A percentile compares a stretch with the other conserved stretches of the same genome.
phyloP scores from a whole-genome alignment of 495 filamentous ascomycete species.

The Podospora pseudocomata region DNA sequence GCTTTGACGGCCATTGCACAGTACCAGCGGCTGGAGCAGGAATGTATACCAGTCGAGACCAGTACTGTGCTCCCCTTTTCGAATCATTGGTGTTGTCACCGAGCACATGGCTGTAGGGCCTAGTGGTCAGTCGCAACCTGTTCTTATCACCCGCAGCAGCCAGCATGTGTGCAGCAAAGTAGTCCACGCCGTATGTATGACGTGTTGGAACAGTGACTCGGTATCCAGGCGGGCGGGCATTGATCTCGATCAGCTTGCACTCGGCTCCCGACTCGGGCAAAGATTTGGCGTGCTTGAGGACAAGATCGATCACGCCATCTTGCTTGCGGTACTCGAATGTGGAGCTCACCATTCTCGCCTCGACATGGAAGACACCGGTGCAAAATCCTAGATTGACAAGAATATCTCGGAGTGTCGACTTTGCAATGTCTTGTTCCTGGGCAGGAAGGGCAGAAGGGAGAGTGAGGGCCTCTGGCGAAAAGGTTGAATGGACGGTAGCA shows the following conservation, averaged over 20 bases:
- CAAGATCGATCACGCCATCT: constrained; percentile 20
- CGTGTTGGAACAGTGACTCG: constrained; percentile 25
- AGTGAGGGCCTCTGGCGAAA: constrained; percentile 39
- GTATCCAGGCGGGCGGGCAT: constrained; percentile 38
- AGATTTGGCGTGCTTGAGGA: constrained; percentile 3
- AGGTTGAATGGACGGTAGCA: constrained; percentile 27
- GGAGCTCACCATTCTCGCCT: constrained; percentile 36
- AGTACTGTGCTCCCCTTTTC: constrained; percentile 26
- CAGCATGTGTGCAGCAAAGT: constrained; percentile 36
- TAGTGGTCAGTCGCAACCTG: constrained; percentile 24
- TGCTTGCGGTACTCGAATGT: constrained; percentile 23
- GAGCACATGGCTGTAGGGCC: constrained; percentile 24
- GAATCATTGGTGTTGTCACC: not conserved
- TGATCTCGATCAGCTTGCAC: constrained; percentile 42
- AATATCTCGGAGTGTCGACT: constrained; percentile 28
- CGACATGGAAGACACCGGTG: constrained; percentile 33
- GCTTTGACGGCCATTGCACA: constrained; percentile 9
- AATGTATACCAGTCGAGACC: constrained; percentile 31
- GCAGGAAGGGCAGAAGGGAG: constrained; percentile 40
- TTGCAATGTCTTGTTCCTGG: constrained; percentile 32
- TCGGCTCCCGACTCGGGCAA: not conserved
- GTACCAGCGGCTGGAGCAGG: constrained; percentile 25
- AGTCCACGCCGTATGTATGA: constrained; percentile 43
- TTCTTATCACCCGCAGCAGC: constrained; percentile 29
- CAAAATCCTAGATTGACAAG: constrained; percentile 36